Percentiles rank a stretch among this genome's conserved stretches.
These are phyloP conservation scores for Penicillium macrosclerotiorum DNA, from an alignment of 495 filamentous ascomycete species.

Conservation along the genomic window DNA sequence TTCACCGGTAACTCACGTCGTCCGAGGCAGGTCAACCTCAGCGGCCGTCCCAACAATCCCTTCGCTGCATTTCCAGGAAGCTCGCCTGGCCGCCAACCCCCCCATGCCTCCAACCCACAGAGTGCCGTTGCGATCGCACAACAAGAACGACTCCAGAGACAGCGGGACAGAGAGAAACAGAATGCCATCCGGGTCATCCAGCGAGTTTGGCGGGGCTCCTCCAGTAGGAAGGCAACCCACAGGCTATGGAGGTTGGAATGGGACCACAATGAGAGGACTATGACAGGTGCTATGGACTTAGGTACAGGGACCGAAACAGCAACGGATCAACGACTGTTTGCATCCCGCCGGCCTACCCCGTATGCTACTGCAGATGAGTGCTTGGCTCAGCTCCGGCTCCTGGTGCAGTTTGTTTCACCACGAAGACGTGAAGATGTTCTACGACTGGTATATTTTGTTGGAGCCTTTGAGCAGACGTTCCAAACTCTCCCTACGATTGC, in stretches of 20 bases:
- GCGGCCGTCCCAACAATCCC: constrained; percentile 76
- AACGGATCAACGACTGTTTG: constrained; percentile 1
- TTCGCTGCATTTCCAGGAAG: constrained; percentile 55
- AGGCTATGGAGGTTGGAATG: constrained; percentile 61
- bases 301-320: neutral
- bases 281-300: constrained; percentile 12
- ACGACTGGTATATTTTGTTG: constrained; percentile 45
- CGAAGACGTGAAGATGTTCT: constrained; percentile 36
- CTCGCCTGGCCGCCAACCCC: constrained; percentile 31
- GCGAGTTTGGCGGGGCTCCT: constrained; percentile 78
- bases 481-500: constrained; percentile 37
- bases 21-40: constrained; percentile 89
- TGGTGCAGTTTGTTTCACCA: constrained; percentile 47
- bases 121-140: constrained; percentile 82
- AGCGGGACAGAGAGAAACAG: constrained; percentile 76
- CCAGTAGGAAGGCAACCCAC: constrained; percentile 56
- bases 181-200: constrained; percentile 76
- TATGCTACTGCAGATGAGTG: constrained; percentile 51
- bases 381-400: constrained; percentile 43
- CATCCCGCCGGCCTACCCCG: constrained; percentile 23
- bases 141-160: constrained; percentile 73
- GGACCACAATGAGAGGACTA: constrained; percentile 51
- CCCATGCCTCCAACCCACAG: constrained; percentile 58
- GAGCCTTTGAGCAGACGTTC: constrained; percentile 41
- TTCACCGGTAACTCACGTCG: constrained; percentile 87